A percentile compares a stretch with the other conserved stretches of the same genome.
These are phyloP conservation scores for Cyathus striatus DNA, from an alignment of 768 basidiomycete species.

Conservation along the genomic window DNA sequence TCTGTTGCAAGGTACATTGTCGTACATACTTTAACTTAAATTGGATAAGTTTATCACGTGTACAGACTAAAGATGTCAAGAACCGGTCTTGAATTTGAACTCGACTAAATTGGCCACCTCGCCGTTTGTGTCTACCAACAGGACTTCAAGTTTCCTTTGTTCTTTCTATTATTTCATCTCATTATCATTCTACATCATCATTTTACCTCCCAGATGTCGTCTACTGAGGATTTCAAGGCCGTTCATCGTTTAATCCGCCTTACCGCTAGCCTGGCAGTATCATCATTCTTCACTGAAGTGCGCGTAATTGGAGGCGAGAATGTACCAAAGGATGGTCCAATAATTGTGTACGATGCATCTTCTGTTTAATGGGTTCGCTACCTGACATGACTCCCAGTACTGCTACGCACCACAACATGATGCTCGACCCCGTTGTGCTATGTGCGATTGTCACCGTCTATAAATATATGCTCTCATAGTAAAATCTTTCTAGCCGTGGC, in stretches of 20 bases:
- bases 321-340: conserved; percentile 83
- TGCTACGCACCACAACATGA: conserved; percentile 94
- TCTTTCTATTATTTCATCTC: too few relatives aligned
- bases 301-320: conserved; percentile 85
- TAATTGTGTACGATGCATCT: conserved; percentile 71
- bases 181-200: too few relatives aligned
- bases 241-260: conserved; percentile 69
- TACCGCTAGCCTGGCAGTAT: conserved; percentile 68
- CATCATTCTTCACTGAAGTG: conserved; percentile 87
- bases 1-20: too few relatives aligned
- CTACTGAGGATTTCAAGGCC: conserved; percentile 32
- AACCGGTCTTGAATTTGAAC: too few relatives aligned
- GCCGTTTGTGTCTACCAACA: too few relatives aligned
- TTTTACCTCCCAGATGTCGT: neutral
- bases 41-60: too few relatives aligned
- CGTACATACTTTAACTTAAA: too few relatives aligned
- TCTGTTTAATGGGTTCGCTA: neutral
- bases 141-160: too few relatives aligned
- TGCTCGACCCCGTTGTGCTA: conserved; percentile 79
- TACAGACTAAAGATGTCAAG: too few relatives aligned
- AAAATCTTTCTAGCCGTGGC: conserved; percentile 38
- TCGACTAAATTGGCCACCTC: too few relatives aligned
- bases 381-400: conserved; percentile 52
- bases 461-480: conserved; percentile 8
- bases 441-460: too few relatives aligned